Conservation (phyloP, 2,329 filamentous ascomycete species). For the Dothidotthia symphoricarpi region DNA sequence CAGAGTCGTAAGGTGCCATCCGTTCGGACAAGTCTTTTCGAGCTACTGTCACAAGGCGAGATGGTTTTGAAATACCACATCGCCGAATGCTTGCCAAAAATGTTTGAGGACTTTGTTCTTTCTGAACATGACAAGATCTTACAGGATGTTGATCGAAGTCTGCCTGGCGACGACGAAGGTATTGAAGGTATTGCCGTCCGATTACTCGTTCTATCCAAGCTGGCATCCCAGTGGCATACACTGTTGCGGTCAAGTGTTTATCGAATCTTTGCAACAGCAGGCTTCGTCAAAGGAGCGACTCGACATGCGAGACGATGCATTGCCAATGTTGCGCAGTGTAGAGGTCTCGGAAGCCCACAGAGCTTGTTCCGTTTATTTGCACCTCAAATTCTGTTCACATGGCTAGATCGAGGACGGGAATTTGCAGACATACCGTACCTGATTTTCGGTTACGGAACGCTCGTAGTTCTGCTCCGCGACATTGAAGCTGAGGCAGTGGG, state of each 20-base stretch:
- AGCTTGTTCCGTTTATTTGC: conserved; percentile 81
- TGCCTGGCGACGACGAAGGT: conserved; percentile 71
- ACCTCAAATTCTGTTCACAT: conserved; percentile 86
- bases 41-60: conserved; percentile 64
- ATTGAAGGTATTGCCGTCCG: conserved; percentile 83
- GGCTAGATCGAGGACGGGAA: conserved; percentile 67
- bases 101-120: conserved; percentile 82
- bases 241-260: conserved; percentile 85
- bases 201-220: conserved; percentile 68
- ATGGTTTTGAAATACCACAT: conserved; percentile 75
- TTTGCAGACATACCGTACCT: conserved; percentile 66
- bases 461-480: conserved; percentile 67
- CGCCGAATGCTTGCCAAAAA: conserved; percentile 63
- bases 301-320: conserved; percentile 74
- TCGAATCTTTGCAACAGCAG: conserved; percentile 88
- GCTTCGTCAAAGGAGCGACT: conserved; percentile 63
- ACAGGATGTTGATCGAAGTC: conserved; percentile 72
- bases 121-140: conserved; percentile 81
- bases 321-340: conserved; percentile 60
- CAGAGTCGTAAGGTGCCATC: conserved; percentile 59
- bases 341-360: conserved; percentile 64
- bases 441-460: conserved; percentile 75
- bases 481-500: conserved; percentile 76
- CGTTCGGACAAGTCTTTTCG: conserved; percentile 69
- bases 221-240: conserved; percentile 83